phyloP scores from a whole-genome alignment of 768 basidiomycete genomes.

The Panaeolus papilionaceus region DNA sequence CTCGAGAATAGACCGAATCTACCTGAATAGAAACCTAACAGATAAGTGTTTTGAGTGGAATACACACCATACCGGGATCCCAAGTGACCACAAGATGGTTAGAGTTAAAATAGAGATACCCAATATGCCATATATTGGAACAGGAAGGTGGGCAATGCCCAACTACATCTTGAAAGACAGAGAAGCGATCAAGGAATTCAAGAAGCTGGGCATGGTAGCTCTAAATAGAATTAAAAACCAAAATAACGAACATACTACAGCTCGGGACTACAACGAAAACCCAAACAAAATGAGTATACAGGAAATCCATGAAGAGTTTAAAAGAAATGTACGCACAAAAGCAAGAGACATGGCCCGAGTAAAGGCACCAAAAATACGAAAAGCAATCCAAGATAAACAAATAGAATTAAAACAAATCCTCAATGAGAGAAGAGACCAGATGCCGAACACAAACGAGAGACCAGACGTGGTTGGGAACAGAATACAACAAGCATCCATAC shows the following conservation, averaged over 20 bases:
- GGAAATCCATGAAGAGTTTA: conserved; percentile 15
- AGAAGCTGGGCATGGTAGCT: conserved; percentile 9
- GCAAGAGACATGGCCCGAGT: conserved; percentile 12
- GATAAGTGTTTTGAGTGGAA: conserved; percentile 31
- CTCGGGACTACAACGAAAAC: no score
- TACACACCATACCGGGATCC: conserved; percentile 27
- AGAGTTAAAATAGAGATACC: conserved; percentile 28
- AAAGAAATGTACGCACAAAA: conserved; percentile 6
- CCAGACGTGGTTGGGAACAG: no score
- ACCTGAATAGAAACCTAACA: conserved; percentile 26
- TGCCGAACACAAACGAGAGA: no score
- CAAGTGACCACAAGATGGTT: conserved; percentile 40
- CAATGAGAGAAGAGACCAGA: no score
- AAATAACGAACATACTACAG: no score
- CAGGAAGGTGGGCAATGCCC: conserved; percentile 40
- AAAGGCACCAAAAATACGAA: conserved; percentile 15
- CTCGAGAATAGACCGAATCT: conserved; percentile 45
- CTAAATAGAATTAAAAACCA: neutral
- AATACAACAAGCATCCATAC: no score
- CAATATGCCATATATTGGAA: conserved; percentile 34
- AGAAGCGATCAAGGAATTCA: conserved; percentile 11
- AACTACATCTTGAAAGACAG: conserved; percentile 27
- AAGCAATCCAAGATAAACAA: neutral
- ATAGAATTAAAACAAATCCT: conserved; percentile 11
- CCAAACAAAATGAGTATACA: conserved; percentile 11